Evolutionary conservation across 1,284 basidiomycete species (phyloP).

Genomic region (Pascua guehoae): DNA sequence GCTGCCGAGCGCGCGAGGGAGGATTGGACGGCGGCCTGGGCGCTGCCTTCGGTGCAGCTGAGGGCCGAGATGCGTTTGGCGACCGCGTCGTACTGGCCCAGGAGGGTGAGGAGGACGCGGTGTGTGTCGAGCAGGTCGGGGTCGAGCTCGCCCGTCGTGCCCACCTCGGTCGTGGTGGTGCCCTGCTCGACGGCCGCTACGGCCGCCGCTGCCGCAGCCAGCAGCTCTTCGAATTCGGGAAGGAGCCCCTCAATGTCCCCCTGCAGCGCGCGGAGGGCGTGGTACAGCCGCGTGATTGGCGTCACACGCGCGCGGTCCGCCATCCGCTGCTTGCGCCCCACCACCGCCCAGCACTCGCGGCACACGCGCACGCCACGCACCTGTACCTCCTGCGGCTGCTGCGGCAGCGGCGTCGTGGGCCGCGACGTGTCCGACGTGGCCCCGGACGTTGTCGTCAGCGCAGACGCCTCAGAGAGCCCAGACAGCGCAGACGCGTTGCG

Average conservation of each 20-base stretch:
- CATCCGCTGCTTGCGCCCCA: constrained; percentile 81
- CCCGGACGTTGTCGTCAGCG: neutral
- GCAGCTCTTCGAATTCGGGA: constrained; percentile 64
- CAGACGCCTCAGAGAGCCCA: neutral
- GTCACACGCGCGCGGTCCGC: constrained; percentile 64
- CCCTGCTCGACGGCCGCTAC: constrained; percentile 55
- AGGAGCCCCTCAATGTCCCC: constrained; percentile 66
- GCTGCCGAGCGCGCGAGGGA: constrained; percentile 76
- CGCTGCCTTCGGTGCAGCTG: constrained; percentile 62
- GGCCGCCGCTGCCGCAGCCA: constrained; percentile 29
- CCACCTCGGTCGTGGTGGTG: constrained; percentile 1
- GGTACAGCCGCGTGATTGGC: constrained; percentile 64
- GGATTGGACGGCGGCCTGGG: constrained; percentile 76
- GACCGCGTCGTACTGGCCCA: constrained; percentile 81
- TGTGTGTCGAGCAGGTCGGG: constrained; percentile 64
- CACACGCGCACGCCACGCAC: constrained; percentile 81
- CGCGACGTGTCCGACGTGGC: constrained; percentile 13
- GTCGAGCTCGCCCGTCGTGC: constrained; percentile 26
- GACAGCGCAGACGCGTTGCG: neutral
- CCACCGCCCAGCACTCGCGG: constrained; percentile 68
- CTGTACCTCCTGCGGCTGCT: constrained; percentile 63
- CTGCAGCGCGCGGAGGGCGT: constrained; percentile 73
- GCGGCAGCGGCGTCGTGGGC: constrained; percentile 27
- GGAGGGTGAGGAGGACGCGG: constrained; percentile 75
- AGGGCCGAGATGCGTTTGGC: constrained; percentile 76